Evolutionary conservation across 352 stramenopile species (phyloP).

Genomic region (Phytopythium helicoides): DNA sequence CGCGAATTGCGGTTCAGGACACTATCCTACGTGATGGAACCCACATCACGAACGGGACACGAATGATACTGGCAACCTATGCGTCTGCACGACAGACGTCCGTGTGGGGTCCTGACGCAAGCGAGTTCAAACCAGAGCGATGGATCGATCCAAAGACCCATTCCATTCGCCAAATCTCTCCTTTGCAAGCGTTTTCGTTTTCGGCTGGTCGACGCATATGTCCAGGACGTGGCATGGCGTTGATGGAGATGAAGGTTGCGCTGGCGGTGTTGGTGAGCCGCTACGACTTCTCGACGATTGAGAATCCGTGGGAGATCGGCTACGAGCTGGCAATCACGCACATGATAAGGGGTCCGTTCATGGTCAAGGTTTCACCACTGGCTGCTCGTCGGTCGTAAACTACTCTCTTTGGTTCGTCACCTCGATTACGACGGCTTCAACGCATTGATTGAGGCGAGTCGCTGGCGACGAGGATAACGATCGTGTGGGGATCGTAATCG

Average conservation of each 20-base stretch:
- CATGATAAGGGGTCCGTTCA: conserved; percentile 29
- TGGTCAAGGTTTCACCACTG: conserved; percentile 13
- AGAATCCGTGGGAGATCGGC: conserved; percentile 26
- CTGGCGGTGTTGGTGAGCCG: conserved; percentile 36
- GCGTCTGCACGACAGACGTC: conserved; percentile 28
- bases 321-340: conserved; percentile 32
- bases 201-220: conserved; percentile 45
- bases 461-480: too few species aligned
- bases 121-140: conserved; percentile 60
- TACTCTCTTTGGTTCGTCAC: too few species aligned
- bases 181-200: conserved; percentile 26
- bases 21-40: conserved; percentile 47
- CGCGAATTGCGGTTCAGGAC: conserved; percentile 27
- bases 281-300: conserved; percentile 28
- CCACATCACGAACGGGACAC: conserved; percentile 31
- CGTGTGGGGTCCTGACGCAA: conserved; percentile 42
- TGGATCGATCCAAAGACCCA: conserved; percentile 33
- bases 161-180: conserved; percentile 28
- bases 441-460: too few species aligned
- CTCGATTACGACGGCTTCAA: too few species aligned
- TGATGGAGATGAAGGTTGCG: conserved; percentile 48
- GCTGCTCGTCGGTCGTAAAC: too few species aligned
- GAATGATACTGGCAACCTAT: conserved; percentile 43
- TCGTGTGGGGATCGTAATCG: too few species aligned
- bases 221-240: conserved; percentile 39